Evolutionary conservation across 1,284 basidiomycete genomes (phyloP).

Genomic region (Pseudozyma sp.): DNA sequence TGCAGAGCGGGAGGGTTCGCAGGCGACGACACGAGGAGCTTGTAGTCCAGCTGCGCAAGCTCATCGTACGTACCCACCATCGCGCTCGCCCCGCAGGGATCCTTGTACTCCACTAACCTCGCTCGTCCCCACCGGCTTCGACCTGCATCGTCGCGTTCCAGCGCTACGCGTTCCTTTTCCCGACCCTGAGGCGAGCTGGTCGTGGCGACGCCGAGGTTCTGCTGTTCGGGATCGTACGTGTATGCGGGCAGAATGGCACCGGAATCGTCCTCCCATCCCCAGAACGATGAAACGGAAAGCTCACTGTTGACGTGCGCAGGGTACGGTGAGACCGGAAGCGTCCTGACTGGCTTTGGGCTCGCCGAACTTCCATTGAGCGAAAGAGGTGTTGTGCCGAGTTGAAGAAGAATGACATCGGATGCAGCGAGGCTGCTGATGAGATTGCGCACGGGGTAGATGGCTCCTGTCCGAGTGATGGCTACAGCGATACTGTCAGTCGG

Average conservation of each 20-base stretch:
- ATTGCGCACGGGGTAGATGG: constrained; percentile 72
- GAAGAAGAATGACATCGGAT: constrained; percentile 73
- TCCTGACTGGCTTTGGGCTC: constrained; percentile 55
- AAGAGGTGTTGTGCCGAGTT: constrained; percentile 52
- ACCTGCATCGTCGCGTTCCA: constrained; percentile 51
- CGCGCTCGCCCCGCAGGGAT: constrained; percentile 55
- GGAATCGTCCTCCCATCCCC: constrained; percentile 69
- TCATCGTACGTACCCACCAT: constrained; percentile 76
- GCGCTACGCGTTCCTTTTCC: constrained; percentile 42
- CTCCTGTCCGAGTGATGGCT: constrained; percentile 64
- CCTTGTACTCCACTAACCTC: constrained; percentile 63
- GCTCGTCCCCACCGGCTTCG: constrained; percentile 64
- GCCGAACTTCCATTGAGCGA: constrained; percentile 17
- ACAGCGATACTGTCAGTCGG: constrained; percentile 63
- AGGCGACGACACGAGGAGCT: constrained; percentile 44
- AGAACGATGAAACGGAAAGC: constrained; percentile 75
- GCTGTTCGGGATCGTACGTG: constrained; percentile 23
- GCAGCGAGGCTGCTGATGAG: constrained; percentile 75
- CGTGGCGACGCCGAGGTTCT: constrained; percentile 11
- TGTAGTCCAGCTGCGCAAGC: constrained; percentile 73
- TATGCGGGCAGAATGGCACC: constrained; percentile 52
- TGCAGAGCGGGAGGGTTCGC: constrained; percentile 56
- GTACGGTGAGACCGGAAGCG: constrained; percentile 78
- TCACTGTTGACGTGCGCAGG: constrained; percentile 73
- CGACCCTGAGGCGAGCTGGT: constrained; percentile 35